These are phyloP conservation scores for Pyrenula aspistea DNA, from an alignment of 495 filamentous ascomycete species.

Conservation along the genomic window DNA sequence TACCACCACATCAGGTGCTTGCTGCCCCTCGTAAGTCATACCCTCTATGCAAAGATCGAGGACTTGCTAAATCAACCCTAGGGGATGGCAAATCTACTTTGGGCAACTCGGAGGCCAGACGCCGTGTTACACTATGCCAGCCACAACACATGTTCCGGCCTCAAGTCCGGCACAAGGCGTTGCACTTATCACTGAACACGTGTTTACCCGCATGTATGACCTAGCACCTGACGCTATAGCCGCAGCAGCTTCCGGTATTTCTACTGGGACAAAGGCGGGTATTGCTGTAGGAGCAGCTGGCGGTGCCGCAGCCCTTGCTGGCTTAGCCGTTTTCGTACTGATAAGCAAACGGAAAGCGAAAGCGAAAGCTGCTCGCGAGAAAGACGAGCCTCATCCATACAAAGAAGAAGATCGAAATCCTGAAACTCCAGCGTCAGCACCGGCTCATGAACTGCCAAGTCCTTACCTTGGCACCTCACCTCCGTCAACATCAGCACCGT, in stretches of 20 bases:
- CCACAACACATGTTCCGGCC: slow-evolving; percentile 3
- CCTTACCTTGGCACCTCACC: not conserved
- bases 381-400: not conserved
- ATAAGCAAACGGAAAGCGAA: not conserved
- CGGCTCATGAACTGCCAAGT: slow-evolving; percentile 4
- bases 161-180: slow-evolving; percentile 3
- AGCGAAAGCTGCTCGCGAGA: slow-evolving; percentile 1
- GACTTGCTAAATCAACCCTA: not conserved
- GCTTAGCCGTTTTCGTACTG: slow-evolving; percentile 5
- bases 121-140: slow-evolving; percentile 10
- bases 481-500: not conserved
- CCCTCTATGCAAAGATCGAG: not conserved
- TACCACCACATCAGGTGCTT: slow-evolving; percentile 9
- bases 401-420: slow-evolving; percentile 1
- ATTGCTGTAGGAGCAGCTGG: slow-evolving; percentile 7
- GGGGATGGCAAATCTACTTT: slow-evolving; percentile 15
- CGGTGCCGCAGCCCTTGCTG: not conserved
- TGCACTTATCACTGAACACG: slow-evolving; percentile 8
- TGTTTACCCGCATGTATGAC: slow-evolving; percentile 12
- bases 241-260: slow-evolving; percentile 1
- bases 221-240: slow-evolving; percentile 3
- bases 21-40: slow-evolving; percentile 18
- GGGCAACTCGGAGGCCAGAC: slow-evolving; percentile 10
- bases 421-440: slow-evolving; percentile 1
- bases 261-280: slow-evolving; percentile 10